These are phyloP conservation scores for Microbotryum intermedium DNA, from an alignment of 1,284 basidiomycete genomes.

Conservation along the genomic window DNA sequence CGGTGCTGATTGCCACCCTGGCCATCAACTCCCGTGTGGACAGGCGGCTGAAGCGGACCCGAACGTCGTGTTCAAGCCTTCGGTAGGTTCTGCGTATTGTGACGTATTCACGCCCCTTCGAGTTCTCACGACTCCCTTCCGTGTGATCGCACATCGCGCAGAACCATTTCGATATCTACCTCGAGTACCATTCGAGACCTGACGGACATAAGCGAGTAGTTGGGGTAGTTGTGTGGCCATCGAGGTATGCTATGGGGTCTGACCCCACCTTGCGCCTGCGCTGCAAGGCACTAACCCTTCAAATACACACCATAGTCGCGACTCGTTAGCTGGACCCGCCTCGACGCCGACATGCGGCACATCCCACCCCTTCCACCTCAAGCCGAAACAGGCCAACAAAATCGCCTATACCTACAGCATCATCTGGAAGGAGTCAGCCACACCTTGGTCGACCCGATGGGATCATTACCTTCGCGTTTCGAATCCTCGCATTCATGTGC, in stretches of 20 bases:
- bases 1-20: no score
- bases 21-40: no score
- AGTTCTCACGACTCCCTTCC: no score
- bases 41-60: no score
- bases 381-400: constrained; percentile 54
- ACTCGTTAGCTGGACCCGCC: constrained; percentile 11
- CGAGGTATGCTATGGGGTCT: neutral
- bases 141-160: constrained; percentile 36
- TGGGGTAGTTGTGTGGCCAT: constrained; percentile 82
- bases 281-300: constrained; percentile 29
- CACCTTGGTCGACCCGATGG: constrained; percentile 76
- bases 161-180: constrained; percentile 81
- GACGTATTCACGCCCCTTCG: no score
- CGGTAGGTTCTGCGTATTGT: no score
- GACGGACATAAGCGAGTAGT: constrained; percentile 64
- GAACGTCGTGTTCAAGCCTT: no score
- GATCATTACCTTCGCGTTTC: constrained; percentile 75
- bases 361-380: constrained; percentile 50
- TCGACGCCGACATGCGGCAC: constrained; percentile 15
- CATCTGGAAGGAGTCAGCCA: constrained; percentile 52
- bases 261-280: neutral
- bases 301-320: constrained; percentile 32
- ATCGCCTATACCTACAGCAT: constrained; percentile 85
- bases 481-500: constrained; percentile 54
- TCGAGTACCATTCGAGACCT: constrained; percentile 74